Conservation (phyloP, 768 basidiomycete genomes). For the Lactarius sanguifluus region DNA sequence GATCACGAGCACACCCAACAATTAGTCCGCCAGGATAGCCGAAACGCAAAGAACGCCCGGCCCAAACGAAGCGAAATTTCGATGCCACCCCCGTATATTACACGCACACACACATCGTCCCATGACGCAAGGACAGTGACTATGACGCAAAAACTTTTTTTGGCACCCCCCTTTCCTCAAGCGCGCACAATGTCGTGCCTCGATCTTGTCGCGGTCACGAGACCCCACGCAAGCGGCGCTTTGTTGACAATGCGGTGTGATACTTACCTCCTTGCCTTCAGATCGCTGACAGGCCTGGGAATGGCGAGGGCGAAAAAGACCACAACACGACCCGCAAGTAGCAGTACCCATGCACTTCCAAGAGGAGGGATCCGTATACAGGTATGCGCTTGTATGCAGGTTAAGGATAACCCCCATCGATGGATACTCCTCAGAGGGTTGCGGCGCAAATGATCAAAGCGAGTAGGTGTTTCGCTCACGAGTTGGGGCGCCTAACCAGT, state of each 20-base stretch:
- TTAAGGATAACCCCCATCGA: background rate
- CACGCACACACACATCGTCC: background rate
- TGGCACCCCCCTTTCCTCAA: background rate
- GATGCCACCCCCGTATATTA: constrained; percentile 2
- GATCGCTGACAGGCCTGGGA: background rate
- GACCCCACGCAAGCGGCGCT: background rate
- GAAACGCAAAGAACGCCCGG: background rate
- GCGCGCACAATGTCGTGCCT: background rate
- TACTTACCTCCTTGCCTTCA: background rate
- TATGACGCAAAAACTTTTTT: constrained; percentile 1
- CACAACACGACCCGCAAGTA: background rate
- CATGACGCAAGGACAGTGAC: background rate
- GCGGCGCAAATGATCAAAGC: background rate
- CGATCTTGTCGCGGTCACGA: constrained; percentile 1
- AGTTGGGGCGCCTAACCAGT: background rate
- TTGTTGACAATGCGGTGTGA: background rate
- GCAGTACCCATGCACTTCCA: background rate
- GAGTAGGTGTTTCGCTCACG: background rate
- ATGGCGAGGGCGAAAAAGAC: background rate
- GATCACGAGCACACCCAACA: background rate
- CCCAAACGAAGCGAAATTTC: background rate
- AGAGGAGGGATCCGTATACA: background rate
- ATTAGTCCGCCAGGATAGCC: background rate
- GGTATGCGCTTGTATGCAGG: background rate
- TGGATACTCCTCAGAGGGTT: background rate